Conservation (phyloP, 2,329 filamentous ascomycete species). For the Podosphaera fusca region DNA sequence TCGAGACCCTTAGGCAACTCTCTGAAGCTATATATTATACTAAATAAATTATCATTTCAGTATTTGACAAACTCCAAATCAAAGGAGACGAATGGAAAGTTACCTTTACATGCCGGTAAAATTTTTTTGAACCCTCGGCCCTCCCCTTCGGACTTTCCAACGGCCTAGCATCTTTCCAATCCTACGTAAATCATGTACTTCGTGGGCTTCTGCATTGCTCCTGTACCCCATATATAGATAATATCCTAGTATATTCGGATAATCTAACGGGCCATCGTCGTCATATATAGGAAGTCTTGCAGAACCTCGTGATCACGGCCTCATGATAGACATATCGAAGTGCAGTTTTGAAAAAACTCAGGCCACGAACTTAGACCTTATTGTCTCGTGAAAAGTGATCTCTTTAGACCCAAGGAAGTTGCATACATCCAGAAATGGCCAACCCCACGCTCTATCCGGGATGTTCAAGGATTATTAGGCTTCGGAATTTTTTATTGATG, state of each 20-base stretch:
- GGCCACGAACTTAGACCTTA: not conserved
- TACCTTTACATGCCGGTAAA: not conserved
- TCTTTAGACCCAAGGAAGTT: too few species aligned
- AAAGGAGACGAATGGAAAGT: not conserved
- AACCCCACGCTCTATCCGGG: too few species aligned
- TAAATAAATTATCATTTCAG: not conserved
- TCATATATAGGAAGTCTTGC: constrained; percentile 1
- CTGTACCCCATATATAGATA: constrained; percentile 1
- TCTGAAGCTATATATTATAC: not conserved
- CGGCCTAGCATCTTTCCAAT: not conserved
- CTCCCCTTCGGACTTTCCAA: not conserved
- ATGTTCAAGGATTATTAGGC: too few species aligned
- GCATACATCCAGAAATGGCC: too few species aligned
- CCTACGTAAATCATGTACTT: not conserved
- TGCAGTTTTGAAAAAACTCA: not conserved
- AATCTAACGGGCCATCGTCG: not conserved
- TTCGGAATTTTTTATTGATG: too few species aligned
- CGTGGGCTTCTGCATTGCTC: not conserved
- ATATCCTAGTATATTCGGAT: constrained; percentile 4
- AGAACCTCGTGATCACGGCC: not conserved
- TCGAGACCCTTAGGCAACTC: not conserved
- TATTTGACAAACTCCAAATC: not conserved
- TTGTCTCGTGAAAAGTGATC: too few species aligned
- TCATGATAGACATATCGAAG: not conserved
- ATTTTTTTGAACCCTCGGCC: not conserved